phyloP scores from a whole-genome alignment of 441 rosid genomes.

The Populus tomentosa region DNA sequence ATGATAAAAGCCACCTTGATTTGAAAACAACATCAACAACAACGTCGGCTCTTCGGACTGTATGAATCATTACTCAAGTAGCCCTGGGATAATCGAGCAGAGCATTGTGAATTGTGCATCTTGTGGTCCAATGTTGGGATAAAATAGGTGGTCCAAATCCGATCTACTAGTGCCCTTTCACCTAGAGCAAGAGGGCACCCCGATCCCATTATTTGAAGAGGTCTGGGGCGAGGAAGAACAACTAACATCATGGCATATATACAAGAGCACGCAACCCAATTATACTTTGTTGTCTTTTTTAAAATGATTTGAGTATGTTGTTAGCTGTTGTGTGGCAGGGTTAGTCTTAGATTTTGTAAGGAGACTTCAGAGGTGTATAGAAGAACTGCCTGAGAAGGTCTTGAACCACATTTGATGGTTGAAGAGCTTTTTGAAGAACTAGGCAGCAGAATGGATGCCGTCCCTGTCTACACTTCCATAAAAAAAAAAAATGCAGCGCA shows the following conservation, averaged over 20 bases:
- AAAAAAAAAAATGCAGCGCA: too few relatives aligned
- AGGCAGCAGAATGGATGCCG: too few relatives aligned
- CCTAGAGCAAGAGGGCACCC: background rate
- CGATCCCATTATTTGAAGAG: background rate
- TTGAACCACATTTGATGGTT: too few relatives aligned
- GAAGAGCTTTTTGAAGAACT: too few relatives aligned
- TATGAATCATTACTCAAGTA: background rate
- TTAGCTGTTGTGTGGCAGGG: too few relatives aligned
- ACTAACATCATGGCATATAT: background rate
- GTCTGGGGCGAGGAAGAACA: background rate
- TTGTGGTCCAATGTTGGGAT: background rate
- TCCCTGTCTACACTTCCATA: too few relatives aligned
- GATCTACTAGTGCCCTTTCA: background rate
- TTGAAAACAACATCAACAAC: background rate
- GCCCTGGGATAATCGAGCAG: background rate
- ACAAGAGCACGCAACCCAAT: background rate
- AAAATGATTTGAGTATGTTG: too few relatives aligned
- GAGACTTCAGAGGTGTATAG: too few relatives aligned
- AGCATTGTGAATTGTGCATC: too few relatives aligned
- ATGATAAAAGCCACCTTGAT: conserved; percentile 21
- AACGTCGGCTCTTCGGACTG: background rate
- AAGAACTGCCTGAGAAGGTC: too few relatives aligned
- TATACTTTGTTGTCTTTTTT: background rate
- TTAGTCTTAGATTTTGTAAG: too few relatives aligned
- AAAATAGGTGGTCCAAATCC: conserved; percentile 11